A percentile compares a stretch with the other conserved stretches of the same genome.
Conservation (phyloP, 2,329 filamentous ascomycete genomes). For the Exophiala alcalophila region DNA sequence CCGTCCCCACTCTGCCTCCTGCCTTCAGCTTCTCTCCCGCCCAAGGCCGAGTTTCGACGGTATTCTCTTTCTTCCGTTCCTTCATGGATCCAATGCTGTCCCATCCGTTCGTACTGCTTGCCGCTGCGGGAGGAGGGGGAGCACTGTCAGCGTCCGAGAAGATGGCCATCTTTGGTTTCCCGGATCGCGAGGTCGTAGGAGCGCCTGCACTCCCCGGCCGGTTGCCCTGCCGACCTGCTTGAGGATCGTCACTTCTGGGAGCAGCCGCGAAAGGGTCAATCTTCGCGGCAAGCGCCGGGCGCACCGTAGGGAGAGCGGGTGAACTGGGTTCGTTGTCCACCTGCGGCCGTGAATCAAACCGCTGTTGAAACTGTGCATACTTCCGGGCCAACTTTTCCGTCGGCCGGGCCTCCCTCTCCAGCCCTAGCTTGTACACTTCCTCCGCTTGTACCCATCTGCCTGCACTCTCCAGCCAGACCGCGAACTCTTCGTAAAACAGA, state of each 20-base stretch:
- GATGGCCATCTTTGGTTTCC: slow-evolving; percentile 80
- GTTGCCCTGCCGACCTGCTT: slow-evolving; percentile 56
- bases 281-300: slow-evolving; percentile 81
- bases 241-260: slow-evolving; percentile 59
- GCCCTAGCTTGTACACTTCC: slow-evolving; percentile 86
- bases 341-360: slow-evolving; percentile 66
- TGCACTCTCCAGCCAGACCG: slow-evolving; percentile 82
- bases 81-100: slow-evolving; percentile 83
- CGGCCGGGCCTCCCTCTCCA: slow-evolving; percentile 83
- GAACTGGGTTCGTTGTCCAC: slow-evolving; percentile 68
- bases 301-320: slow-evolving; percentile 77
- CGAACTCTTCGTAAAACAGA: slow-evolving; percentile 95
- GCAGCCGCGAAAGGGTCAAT: slow-evolving; percentile 70
- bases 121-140: slow-evolving; percentile 55
- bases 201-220: slow-evolving; percentile 42
- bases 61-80: slow-evolving; percentile 92
- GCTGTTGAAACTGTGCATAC: slow-evolving; percentile 84
- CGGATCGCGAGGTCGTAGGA: slow-evolving; percentile 57
- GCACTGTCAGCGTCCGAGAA: slow-evolving; percentile 74
- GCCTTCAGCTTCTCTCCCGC: slow-evolving; percentile 84
- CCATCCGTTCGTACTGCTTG: slow-evolving; percentile 68
- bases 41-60: slow-evolving; percentile 82
- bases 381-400: slow-evolving; percentile 78
- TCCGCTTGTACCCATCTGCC: slow-evolving; percentile 86
- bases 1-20: slow-evolving; percentile 73